Percentiles rank a stretch among this genome's conserved stretches.
These are phyloP conservation scores for Cladosporium sphaerospermum DNA, from an alignment of 2,329 filamentous ascomycete species.

Conservation along the genomic window DNA sequence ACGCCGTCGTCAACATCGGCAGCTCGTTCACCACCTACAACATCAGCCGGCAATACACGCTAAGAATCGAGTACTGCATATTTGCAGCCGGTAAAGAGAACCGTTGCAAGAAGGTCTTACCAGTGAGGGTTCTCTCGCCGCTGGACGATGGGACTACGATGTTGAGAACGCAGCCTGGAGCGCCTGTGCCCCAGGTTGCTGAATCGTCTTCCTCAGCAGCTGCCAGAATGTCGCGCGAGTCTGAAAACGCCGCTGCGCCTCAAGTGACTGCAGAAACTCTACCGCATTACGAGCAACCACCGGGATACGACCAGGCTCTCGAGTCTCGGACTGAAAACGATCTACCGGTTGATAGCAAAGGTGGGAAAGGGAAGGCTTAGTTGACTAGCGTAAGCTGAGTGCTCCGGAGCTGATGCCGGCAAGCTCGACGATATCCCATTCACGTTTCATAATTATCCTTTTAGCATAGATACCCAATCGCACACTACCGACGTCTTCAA, in stretches of 20 bases:
- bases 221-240: background rate
- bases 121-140: background rate
- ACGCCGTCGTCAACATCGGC: background rate
- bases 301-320: slow-evolving; percentile 10
- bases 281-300: slow-evolving; percentile 12
- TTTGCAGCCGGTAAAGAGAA: slow-evolving; percentile 3
- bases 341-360: background rate
- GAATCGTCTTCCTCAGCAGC: background rate
- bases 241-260: background rate
- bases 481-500: too few relatives aligned
- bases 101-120: background rate
- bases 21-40: slow-evolving; percentile 12
- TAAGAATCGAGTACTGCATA: slow-evolving; percentile 2
- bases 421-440: too few relatives aligned
- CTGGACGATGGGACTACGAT: background rate
- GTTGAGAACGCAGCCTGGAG: background rate
- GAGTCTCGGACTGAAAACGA: slow-evolving; percentile 1
- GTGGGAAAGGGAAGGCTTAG: too few relatives aligned
- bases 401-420: too few relatives aligned
- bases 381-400: too few relatives aligned
- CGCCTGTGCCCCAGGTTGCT: background rate
- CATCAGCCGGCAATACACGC: slow-evolving; percentile 9
- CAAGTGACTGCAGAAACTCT: background rate
- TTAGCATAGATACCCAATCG: too few relatives aligned
- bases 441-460: too few relatives aligned